These are phyloP conservation scores for Plasmodium fragile DNA, from an alignment of 169 alveolate genomes.

Conservation along the genomic window DNA sequence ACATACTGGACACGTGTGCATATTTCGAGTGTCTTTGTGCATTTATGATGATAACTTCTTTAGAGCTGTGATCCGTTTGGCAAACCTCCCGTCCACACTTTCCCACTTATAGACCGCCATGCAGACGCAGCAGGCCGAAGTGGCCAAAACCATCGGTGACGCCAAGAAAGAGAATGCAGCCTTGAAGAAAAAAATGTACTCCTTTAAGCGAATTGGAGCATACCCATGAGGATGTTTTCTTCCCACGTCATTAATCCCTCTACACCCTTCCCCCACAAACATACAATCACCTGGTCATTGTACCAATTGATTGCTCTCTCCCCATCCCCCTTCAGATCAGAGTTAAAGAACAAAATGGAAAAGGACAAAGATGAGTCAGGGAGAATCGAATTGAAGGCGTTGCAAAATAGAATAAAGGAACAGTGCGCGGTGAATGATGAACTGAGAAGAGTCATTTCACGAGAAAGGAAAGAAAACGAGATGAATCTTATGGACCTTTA, in stretches of 20 bases:
- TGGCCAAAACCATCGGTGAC: background rate
- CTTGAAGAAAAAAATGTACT: slow-evolving; percentile 60
- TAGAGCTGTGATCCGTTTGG: background rate
- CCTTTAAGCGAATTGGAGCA: background rate
- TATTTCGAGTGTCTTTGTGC: background rate
- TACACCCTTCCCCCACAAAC: background rate
- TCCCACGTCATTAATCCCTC: background rate
- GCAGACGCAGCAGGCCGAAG: background rate
- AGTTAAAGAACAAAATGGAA: slow-evolving; percentile 17
- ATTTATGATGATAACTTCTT: background rate
- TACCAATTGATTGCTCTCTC: background rate
- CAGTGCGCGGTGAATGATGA: slow-evolving; percentile 32
- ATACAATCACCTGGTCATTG: background rate
- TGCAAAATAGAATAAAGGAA: slow-evolving; percentile 27
- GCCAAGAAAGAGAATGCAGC: slow-evolving; percentile 26
- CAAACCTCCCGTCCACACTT: background rate
- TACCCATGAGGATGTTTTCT: background rate
- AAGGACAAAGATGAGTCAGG: background rate
- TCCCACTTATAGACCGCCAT: slow-evolving; percentile 3
- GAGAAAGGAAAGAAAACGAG: slow-evolving; percentile 9
- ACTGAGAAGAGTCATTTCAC: background rate
- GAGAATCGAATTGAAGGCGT: background rate
- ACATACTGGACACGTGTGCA: background rate
- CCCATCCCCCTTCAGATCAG: slow-evolving; percentile 5
- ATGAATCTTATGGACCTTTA: slow-evolving; percentile 15